Conservation (phyloP, 2,329 filamentous ascomycete species). For the Lachnum nothofagi region DNA sequence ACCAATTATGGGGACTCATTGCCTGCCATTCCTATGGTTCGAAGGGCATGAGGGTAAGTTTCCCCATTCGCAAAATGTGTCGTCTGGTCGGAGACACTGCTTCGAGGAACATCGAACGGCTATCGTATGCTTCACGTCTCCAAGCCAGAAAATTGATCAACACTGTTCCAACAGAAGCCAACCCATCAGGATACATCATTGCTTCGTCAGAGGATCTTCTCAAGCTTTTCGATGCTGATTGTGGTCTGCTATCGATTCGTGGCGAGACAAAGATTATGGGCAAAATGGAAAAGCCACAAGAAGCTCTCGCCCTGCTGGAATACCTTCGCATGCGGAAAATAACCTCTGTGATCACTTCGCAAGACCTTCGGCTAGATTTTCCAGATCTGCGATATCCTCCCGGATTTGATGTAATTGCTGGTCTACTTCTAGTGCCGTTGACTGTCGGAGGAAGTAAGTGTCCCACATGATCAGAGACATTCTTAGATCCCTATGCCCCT, state of each 20-base stretch:
- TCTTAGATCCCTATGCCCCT: no score
- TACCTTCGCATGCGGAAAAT: slow-evolving; percentile 73
- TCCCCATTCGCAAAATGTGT: slow-evolving; percentile 89
- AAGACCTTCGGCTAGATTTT: slow-evolving; percentile 71
- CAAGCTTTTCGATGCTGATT: slow-evolving; percentile 81
- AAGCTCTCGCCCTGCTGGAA: slow-evolving; percentile 77
- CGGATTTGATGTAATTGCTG: slow-evolving; percentile 73
- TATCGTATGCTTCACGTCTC: slow-evolving; percentile 79
- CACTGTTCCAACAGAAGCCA: slow-evolving; percentile 72
- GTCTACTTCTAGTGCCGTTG: slow-evolving; percentile 75
- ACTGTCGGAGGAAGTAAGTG: slow-evolving; percentile 56
- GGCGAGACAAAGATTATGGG: slow-evolving; percentile 88
- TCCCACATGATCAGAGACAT: not conserved
- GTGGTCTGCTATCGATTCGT: slow-evolving; percentile 74
- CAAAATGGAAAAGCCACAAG: slow-evolving; percentile 68
- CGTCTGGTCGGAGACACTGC: slow-evolving; percentile 79
- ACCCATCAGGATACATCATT: slow-evolving; percentile 84
- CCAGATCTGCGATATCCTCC: slow-evolving; percentile 74
- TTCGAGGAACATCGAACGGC: slow-evolving; percentile 78
- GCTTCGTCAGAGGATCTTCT: slow-evolving; percentile 82
- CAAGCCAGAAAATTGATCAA: slow-evolving; percentile 87
- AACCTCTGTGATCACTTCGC: slow-evolving; percentile 70
- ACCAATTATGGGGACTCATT: slow-evolving; percentile 82
- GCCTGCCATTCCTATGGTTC: slow-evolving; percentile 76
- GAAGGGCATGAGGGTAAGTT: slow-evolving; percentile 82